These are phyloP conservation scores for Ogataea methanolica DNA, from an alignment of 805 yeast species.

Conservation along the genomic window DNA sequence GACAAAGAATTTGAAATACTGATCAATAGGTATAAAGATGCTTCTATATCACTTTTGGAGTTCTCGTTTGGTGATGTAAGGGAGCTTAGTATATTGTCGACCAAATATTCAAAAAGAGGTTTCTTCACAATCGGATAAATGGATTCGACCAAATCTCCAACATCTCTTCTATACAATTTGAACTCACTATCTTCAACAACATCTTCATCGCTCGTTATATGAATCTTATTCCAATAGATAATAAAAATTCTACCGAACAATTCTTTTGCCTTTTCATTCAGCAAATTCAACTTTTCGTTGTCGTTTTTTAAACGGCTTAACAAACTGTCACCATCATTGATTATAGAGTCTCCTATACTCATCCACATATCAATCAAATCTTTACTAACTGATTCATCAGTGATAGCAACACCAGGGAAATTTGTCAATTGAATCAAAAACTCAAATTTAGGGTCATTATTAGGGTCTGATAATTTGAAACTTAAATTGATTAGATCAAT, in stretches of 20 bases:
- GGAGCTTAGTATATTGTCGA: constrained; percentile 30
- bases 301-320: constrained; percentile 30
- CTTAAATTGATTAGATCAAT: constrained; percentile 41
- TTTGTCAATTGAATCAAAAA: constrained; percentile 50
- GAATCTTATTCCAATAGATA: constrained; percentile 67
- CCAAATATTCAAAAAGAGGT: constrained; percentile 42
- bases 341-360: constrained; percentile 53
- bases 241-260: constrained; percentile 50
- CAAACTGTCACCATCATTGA: constrained; percentile 42
- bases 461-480: constrained; percentile 32
- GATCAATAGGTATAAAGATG: constrained; percentile 54
- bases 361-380: constrained; percentile 67
- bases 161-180: constrained; percentile 62
- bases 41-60: constrained; percentile 42
- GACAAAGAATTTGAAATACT: constrained; percentile 51
- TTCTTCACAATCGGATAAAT: constrained; percentile 62
- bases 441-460: constrained; percentile 38
- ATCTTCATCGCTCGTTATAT: constrained; percentile 35
- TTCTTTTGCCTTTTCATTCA: constrained; percentile 30
- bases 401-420: constrained; percentile 51
- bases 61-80: constrained; percentile 11
- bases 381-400: constrained; percentile 53
- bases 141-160: constrained; percentile 71
- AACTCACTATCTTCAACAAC: constrained; percentile 48
- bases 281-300: constrained; percentile 20